Conservation (phyloP, 257 asterid genomes). For the Galeopsis tetrahit region DNA sequence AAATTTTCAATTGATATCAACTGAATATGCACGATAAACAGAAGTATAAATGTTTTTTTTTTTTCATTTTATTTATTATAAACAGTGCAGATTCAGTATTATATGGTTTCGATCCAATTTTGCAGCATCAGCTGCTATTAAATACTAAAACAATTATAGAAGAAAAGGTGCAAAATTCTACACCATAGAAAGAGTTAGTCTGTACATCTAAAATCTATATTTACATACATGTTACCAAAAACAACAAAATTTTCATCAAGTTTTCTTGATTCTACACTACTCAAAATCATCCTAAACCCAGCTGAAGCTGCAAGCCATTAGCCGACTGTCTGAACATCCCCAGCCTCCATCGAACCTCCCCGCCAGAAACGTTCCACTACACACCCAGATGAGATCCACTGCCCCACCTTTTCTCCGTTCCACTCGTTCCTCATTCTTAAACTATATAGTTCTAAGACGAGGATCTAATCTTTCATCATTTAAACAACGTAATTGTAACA, state of each 20-base stretch:
- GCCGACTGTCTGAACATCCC: neutral
- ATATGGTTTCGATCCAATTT: neutral
- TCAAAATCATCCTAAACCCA: neutral
- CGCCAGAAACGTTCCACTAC: neutral
- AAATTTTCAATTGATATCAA: neutral
- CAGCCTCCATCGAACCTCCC: neutral
- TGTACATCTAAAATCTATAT: conserved; percentile 37
- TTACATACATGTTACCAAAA: conserved; percentile 14
- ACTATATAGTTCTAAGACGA: neutral
- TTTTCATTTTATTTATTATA: neutral
- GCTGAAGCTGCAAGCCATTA: neutral
- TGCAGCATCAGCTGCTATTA: neutral
- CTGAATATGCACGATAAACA: too few species aligned
- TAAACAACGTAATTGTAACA: neutral
- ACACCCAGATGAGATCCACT: neutral
- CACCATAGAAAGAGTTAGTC: conserved; percentile 20
- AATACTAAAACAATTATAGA: conserved; percentile 13
- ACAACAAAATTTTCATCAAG: conserved; percentile 20
- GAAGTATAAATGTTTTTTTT: too few species aligned
- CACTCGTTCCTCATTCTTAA: neutral
- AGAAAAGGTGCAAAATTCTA: conserved; percentile 20
- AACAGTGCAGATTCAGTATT: neutral
- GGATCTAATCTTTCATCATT: neutral
- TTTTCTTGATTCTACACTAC: conserved; percentile 24
- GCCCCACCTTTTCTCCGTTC: neutral